These are phyloP conservation scores for Exutisphaerella laricina DNA, from an alignment of 2,329 filamentous ascomycete genomes.

Conservation along the genomic window DNA sequence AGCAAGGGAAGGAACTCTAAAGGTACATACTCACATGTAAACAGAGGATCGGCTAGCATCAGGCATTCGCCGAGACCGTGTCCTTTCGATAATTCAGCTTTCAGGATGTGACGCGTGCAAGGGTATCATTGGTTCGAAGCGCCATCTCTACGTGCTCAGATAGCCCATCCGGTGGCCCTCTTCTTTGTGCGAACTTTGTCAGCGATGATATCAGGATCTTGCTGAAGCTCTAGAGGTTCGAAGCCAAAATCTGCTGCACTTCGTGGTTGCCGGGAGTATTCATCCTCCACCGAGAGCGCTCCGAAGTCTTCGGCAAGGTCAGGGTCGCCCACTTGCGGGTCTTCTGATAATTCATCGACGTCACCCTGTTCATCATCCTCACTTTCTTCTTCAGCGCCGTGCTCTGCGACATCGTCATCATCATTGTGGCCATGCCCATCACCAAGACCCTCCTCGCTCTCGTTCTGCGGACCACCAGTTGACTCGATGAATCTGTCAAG, in stretches of 20 bases:
- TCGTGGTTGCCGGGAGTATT: slow-evolving; percentile 13
- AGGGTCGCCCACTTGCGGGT: slow-evolving; percentile 20
- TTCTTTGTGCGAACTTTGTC: slow-evolving; percentile 33
- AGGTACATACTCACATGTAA: too few species aligned
- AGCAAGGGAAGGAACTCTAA: too few species aligned
- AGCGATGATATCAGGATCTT: slow-evolving; percentile 25
- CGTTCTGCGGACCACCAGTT: slow-evolving; percentile 49
- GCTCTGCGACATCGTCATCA: slow-evolving; percentile 34
- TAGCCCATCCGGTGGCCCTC: slow-evolving; percentile 35
- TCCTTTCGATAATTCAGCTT: too few species aligned
- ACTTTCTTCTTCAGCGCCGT: slow-evolving; percentile 36
- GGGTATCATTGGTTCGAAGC: too few species aligned
- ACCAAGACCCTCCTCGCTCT: slow-evolving; percentile 18
- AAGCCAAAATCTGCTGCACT: slow-evolving; percentile 21
- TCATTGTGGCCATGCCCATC: slow-evolving; percentile 37
- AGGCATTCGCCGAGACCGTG: too few species aligned
- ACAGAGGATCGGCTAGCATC: too few species aligned
- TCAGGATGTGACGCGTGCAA: too few species aligned
- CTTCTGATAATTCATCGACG: slow-evolving; percentile 11
- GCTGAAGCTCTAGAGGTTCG: slow-evolving; percentile 28
- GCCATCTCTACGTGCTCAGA: too few species aligned
- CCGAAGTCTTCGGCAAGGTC: slow-evolving; percentile 24
- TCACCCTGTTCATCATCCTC: slow-evolving; percentile 17
- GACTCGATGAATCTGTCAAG: slow-evolving; percentile 83
- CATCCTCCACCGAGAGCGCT: slow-evolving; percentile 19